Evolutionary conservation across 768 basidiomycete species (phyloP).

Genomic region (Mycena floridula): DNA sequence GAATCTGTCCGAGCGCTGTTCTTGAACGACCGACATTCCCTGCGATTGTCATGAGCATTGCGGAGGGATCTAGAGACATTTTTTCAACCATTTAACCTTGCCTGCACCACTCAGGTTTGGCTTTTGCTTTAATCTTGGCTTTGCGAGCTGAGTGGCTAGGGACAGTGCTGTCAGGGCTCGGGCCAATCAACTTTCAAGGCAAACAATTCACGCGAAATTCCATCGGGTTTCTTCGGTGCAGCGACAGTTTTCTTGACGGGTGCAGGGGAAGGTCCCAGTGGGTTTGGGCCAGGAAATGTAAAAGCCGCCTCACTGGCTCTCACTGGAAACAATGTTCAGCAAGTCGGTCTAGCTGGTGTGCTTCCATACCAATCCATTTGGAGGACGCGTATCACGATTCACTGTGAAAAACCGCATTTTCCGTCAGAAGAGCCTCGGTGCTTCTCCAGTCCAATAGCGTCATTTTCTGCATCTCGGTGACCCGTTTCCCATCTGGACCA

Average conservation of each 20-base stretch:
- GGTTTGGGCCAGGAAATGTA: constrained; percentile 47
- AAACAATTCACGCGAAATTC: constrained; percentile 90
- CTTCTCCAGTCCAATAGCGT: no score
- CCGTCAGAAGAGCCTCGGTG: no score
- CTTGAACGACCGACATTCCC: constrained; percentile 73
- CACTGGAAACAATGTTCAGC: no score
- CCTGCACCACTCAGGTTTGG: constrained; percentile 62
- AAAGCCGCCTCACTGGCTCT: no score
- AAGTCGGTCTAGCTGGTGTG: constrained; percentile 77
- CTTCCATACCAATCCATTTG: no score
- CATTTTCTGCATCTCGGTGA: no score
- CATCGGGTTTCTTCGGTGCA: constrained; percentile 67
- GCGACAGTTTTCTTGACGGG: constrained; percentile 40
- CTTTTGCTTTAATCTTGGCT: constrained; percentile 83
- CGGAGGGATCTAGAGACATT: constrained; percentile 1
- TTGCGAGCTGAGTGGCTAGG: constrained; percentile 70
- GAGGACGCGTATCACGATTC: no score
- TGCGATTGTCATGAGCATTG: constrained; percentile 21
- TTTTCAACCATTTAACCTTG: constrained; percentile 64
- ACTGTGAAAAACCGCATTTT: no score
- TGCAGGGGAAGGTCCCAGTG: constrained; percentile 38
- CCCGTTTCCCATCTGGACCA: no score
- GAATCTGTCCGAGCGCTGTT: constrained; percentile 65
- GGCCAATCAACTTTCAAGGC: no score
- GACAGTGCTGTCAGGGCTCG: constrained; percentile 91